These are phyloP conservation scores for Phytopythium oedochilum DNA, from an alignment of 352 stramenopile genomes.

Conservation along the genomic window DNA sequence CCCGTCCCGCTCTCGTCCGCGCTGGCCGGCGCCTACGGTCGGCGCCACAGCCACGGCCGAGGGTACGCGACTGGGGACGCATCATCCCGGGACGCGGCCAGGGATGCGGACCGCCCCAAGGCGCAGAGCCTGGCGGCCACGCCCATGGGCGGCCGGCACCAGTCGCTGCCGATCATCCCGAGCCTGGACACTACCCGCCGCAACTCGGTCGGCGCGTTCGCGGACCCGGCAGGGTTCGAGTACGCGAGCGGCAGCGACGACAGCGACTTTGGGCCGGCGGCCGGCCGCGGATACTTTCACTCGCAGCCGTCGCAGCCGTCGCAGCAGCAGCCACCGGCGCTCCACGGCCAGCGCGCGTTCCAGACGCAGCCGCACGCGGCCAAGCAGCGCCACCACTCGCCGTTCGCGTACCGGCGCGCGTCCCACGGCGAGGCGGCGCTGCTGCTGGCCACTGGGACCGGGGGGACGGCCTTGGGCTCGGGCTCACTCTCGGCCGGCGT, in stretches of 20 bases:
- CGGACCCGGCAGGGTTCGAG: too few relatives aligned
- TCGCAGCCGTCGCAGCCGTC: not conserved
- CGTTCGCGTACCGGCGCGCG: conserved; percentile 6
- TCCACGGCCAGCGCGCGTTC: not conserved
- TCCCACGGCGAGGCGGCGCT: not conserved
- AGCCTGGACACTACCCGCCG: conserved; percentile 28
- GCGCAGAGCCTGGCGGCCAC: not conserved
- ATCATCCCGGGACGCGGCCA: not conserved
- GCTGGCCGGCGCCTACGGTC: not conserved
- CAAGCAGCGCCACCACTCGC: conserved; percentile 6
- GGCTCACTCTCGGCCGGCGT: not conserved
- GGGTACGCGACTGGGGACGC: not conserved
- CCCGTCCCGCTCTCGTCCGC: conserved; percentile 12
- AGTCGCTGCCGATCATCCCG: conserved; percentile 52
- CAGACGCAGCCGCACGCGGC: conserved; percentile 5
- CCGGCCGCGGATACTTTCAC: not conserved
- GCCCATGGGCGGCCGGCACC: conserved; percentile 23
- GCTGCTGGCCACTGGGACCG: not conserved
- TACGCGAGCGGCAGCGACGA: conserved; percentile 3
- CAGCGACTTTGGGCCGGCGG: not conserved
- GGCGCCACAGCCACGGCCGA: not conserved
- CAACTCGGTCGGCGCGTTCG: conserved; percentile 1
- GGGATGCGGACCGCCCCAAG: not conserved
- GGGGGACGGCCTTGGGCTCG: not conserved
- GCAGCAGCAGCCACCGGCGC: not conserved